Base-by-base conservation (phyloP, 768 basidiomycete genomes). In the Porpolomopsis calyptriformis region DNA sequence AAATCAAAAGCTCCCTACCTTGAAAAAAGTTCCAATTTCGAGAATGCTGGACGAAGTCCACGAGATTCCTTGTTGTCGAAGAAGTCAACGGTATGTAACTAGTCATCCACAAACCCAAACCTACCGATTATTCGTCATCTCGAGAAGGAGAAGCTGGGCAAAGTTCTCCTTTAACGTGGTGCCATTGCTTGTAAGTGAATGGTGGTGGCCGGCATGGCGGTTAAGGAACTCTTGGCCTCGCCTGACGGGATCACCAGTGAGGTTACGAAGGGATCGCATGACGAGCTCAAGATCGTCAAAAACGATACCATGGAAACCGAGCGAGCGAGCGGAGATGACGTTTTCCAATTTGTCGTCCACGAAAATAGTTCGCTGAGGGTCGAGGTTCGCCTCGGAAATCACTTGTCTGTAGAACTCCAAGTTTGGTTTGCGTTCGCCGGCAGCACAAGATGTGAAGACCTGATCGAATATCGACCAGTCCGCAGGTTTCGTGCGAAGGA, bases 271-370 rank as follows among this genome's bases (percentile, higher is more conserved):
- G 0, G 65, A 57, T 6, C 71, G 71, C 23, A 64, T 62, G 33
- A 77, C 74, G 22, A 59, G 57, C 0, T 55, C 58, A 7, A 58
- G 54, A 23, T 66, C 55, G 41, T 76, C 69, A 37, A 74, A 77
- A 20, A 77, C 62, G 49, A 80, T 69, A 3, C 77, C 77, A 33
- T 69, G 63, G 39, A 79, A 61, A 7, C 78, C 78, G 7, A 79
- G 61, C 0, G 76, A 78, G 3, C 73, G 70, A 7, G 78, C 77
- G 2, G 74, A 67, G 6, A 77, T 53, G 3, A 81, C 72, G 47
- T 80, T 79, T 52, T 78, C 78, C 9, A 66, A 61, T 47, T 76
- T 74, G 61, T 79, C 78, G 43, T 80, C 78, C 8, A 80, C 69
- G 52, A 79, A 79, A 24, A 78, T 71, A 1, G 70, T 68, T 1